phyloP scores from a whole-genome alignment of 345 rosid genomes.

The Acer saccharum region DNA sequence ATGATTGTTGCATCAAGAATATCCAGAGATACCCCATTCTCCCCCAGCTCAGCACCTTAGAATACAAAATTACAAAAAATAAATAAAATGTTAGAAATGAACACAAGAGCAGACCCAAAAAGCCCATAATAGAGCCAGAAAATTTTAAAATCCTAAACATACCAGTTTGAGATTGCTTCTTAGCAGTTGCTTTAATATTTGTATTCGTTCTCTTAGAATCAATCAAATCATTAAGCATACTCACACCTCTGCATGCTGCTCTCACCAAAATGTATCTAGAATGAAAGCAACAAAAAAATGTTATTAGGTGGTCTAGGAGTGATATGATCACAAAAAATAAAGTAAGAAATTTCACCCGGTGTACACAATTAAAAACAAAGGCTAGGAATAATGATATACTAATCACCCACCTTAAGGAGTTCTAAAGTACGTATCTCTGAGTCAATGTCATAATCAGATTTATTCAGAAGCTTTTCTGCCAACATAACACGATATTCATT shows the following conservation, averaged over 20 bases:
- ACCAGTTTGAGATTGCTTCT: constrained; percentile 60
- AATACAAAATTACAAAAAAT: constrained; percentile 9
- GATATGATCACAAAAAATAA: constrained; percentile 7
- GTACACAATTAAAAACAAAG: constrained; percentile 11
- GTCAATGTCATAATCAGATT: constrained; percentile 92
- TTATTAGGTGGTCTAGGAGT: background rate
- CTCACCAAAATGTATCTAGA: constrained; percentile 96
- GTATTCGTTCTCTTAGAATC: constrained; percentile 95
- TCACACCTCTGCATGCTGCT: constrained; percentile 96
- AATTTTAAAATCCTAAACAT: constrained; percentile 14
- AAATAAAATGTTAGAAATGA: background rate
- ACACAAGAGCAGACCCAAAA: constrained; percentile 11
- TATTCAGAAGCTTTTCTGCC: constrained; percentile 95
- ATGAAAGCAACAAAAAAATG: constrained; percentile 4
- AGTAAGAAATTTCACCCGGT: constrained; percentile 1
- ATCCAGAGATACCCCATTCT: constrained; percentile 55
- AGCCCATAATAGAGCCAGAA: constrained; percentile 14
- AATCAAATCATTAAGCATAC: constrained; percentile 93
- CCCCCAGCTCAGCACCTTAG: constrained; percentile 48
- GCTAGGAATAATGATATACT: background rate
- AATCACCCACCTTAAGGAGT: constrained; percentile 79
- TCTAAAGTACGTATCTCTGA: constrained; percentile 92
- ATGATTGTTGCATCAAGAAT: constrained; percentile 76
- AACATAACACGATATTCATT: constrained; percentile 96
- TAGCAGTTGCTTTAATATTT: constrained; percentile 65